Evolutionary conservation across 306 rosid genomes (phyloP), one percentile per base, ranked within the genome.

Genomic region (Begonia loranthoides): DNA sequence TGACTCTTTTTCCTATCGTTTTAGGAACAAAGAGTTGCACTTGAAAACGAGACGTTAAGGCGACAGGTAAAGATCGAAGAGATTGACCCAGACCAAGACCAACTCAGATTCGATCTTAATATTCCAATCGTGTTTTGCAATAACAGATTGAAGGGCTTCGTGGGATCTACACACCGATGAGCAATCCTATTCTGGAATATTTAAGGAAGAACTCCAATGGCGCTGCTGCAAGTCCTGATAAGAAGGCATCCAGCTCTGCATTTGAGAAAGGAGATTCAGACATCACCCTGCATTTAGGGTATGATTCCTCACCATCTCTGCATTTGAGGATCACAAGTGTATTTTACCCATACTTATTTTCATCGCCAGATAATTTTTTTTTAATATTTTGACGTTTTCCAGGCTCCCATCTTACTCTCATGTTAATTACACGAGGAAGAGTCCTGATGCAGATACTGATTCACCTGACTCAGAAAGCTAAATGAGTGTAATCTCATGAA

Each of bases 211-310:
- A 54, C 21, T 45, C 61, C 52, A 64, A 61, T 21, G 65, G 73
- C 52, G 59, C 45, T 52, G 51, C 47, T 15, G n/a, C n/a, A n/a
- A 64, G 77, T 52, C 69, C 78, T 14, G 76, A 64, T 62, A n/a
- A n/a, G n/a, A 52, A 61, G 45, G 56, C 61, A 56, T 53, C 79
- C 56, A 74, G 66, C 56, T 76, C 69, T 21, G 79, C 70, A 22
- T 56, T 69, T 46, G 93, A 80, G 61, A 78, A 79, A 57, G 94
- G 78, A 55, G 85, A 87, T 60, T 86, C 99, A 10, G 99, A 92
- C 73, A 83, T 86, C 62, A 64, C 87, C 44, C 74, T 92, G 82
- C 99, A 92, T 34, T 73, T 92, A 45, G 99, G 99, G 99, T 86
- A 90, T 39, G 17, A 15, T 14, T 56, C 58, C 50, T 58, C 60